Evolutionary conservation across 2,329 filamentous ascomycete species (phyloP).

Genomic region (Dothistroma septosporum): DNA sequence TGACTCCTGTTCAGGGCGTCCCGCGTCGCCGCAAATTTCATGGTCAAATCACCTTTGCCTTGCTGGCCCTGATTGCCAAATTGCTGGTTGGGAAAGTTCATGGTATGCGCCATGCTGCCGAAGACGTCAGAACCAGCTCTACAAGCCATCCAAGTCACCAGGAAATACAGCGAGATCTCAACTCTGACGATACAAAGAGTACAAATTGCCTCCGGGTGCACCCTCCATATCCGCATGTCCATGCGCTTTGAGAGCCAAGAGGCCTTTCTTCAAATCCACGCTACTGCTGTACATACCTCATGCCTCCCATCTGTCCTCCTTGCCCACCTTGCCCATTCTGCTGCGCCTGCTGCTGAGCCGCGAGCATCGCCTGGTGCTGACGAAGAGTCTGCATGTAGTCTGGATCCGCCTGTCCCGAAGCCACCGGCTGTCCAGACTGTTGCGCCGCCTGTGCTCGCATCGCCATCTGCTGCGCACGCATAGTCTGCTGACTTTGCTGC

Average conservation of each 20-base stretch:
- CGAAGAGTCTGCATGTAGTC: conserved; percentile 35
- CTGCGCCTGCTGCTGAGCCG: conserved; percentile 18
- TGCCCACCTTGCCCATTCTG: conserved; percentile 15
- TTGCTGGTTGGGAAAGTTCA: conserved; percentile 17
- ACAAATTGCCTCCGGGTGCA: not conserved
- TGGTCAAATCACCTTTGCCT: conserved; percentile 20
- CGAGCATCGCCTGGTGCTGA: conserved; percentile 29
- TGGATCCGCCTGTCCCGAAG: conserved; percentile 22
- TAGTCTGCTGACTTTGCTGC: conserved; percentile 21
- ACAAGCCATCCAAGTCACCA: not conserved
- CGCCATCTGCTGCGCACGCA: conserved; percentile 22
- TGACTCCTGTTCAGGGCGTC: conserved; percentile 25
- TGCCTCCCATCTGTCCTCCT: conserved; percentile 15
- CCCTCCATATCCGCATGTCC: not conserved
- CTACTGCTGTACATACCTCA: conserved; percentile 12
- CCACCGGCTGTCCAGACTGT: conserved; percentile 21
- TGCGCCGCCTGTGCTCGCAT: conserved; percentile 21
- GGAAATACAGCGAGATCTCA: not conserved
- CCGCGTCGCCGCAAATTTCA: conserved; percentile 32
- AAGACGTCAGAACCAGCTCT: conserved; percentile 1
- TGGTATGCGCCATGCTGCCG: conserved; percentile 21
- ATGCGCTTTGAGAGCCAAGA: no score
- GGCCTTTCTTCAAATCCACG: not conserved
- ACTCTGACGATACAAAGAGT: not conserved
- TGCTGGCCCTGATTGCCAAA: conserved; percentile 14